A percentile compares a stretch with the other conserved stretches of the same genome.
Evolutionary conservation across 2,329 filamentous ascomycete genomes (phyloP).

Genomic region (Diaporthe humulicola): DNA sequence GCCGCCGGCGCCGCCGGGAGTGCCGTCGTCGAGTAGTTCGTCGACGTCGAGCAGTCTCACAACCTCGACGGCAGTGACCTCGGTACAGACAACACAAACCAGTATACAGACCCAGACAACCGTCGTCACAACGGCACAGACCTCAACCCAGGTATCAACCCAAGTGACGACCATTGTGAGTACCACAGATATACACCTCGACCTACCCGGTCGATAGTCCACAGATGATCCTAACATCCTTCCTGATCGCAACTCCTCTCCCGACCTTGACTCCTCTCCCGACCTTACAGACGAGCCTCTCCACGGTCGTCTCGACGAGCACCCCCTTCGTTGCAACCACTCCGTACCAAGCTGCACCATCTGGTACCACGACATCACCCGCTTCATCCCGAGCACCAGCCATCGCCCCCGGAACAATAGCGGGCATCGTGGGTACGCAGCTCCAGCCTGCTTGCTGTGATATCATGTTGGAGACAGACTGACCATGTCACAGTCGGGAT

Average conservation of each 20-base stretch:
- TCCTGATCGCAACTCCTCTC: slow-evolving; percentile 13
- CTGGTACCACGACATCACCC: neutral
- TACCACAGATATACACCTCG: neutral
- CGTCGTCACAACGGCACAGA: slow-evolving; percentile 4
- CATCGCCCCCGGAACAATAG: slow-evolving; percentile 15
- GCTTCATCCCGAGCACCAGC: slow-evolving; percentile 13
- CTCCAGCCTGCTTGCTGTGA: neutral
- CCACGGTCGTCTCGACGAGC: neutral
- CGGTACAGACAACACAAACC: slow-evolving; percentile 18
- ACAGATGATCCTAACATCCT: slow-evolving; percentile 6
- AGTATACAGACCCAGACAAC: slow-evolving; percentile 19
- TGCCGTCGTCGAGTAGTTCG: neutral
- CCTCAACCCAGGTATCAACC: slow-evolving; percentile 7
- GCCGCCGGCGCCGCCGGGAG: neutral
- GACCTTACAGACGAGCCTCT: slow-evolving; percentile 7
- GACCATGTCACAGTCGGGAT: neutral
- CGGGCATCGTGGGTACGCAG: slow-evolving; percentile 25
- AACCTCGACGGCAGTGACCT: slow-evolving; percentile 21
- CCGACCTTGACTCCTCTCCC: neutral
- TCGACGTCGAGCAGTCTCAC: slow-evolving; percentile 11
- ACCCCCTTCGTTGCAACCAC: neutral
- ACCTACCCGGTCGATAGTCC: neutral
- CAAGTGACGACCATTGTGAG: slow-evolving; percentile 27
- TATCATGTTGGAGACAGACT: neutral
- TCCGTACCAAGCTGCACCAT: slow-evolving; percentile 4